Evolutionary conservation across 2,329 filamentous ascomycete genomes (phyloP).

Genomic region (Sporothrix brasiliensis): DNA sequence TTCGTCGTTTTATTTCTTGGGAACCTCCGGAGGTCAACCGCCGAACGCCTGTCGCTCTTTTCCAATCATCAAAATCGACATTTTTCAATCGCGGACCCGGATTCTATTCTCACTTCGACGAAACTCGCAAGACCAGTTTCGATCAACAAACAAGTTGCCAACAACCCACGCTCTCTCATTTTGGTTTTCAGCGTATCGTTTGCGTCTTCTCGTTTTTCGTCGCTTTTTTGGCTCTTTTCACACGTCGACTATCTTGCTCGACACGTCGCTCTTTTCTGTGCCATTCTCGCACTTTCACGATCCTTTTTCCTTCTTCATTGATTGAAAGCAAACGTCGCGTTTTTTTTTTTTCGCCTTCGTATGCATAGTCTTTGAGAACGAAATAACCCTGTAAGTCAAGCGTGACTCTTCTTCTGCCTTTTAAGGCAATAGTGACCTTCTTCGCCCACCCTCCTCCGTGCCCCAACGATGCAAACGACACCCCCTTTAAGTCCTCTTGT

Average conservation of each 20-base stretch:
- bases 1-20: slow-evolving; percentile 26
- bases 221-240: slow-evolving; percentile 42
- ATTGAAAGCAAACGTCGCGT: slow-evolving; percentile 25
- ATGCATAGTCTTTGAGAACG: slow-evolving; percentile 25
- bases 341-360: slow-evolving; percentile 17
- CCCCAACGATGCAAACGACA: background rate
- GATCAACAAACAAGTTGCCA: slow-evolving; percentile 27
- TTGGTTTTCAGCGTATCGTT: slow-evolving; percentile 30
- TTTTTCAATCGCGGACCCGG: slow-evolving; percentile 32
- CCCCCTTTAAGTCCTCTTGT: background rate
- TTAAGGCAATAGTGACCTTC: background rate
- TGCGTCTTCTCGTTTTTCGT: slow-evolving; percentile 23
- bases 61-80: slow-evolving; percentile 24
- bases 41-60: slow-evolving; percentile 33
- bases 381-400: slow-evolving; percentile 23
- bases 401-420: background rate
- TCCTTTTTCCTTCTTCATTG: slow-evolving; percentile 26
- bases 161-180: slow-evolving; percentile 27
- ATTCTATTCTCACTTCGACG: slow-evolving; percentile 24
- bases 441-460: background rate
- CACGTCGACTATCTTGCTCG: slow-evolving; percentile 29
- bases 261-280: slow-evolving; percentile 30
- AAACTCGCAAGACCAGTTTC: background rate
- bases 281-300: slow-evolving; percentile 13
- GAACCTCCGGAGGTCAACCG: slow-evolving; percentile 40